Evolutionary conservation across 1,284 basidiomycete species (phyloP).

Genomic region (Melampsora larici-populina): DNA sequence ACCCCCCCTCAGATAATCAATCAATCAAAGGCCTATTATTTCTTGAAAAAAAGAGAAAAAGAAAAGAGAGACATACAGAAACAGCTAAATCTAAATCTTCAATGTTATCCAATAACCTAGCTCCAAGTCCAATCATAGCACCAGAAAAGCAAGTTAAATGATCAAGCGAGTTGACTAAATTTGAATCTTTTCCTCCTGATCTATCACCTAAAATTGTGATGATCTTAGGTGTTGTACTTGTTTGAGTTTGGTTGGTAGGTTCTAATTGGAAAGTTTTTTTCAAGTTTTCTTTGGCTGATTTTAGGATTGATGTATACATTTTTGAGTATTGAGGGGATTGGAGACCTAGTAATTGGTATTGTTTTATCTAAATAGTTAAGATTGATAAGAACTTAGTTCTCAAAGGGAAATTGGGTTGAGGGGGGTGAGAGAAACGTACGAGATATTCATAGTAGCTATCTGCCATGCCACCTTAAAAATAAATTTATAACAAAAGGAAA

Average conservation of each 20-base stretch:
- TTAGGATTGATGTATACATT: slow-evolving; percentile 58
- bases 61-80: slow-evolving; percentile 21
- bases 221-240: slow-evolving; percentile 32
- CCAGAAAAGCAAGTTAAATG: slow-evolving; percentile 60
- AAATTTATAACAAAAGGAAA: not conserved
- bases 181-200: not conserved
- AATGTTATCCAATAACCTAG: slow-evolving; percentile 56
- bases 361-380: slow-evolving; percentile 46
- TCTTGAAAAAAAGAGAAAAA: not conserved
- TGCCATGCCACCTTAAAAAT: slow-evolving; percentile 42
- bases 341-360: slow-evolving; percentile 57
- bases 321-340: slow-evolving; percentile 56
- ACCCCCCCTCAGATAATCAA: too few relatives aligned
- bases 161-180: slow-evolving; percentile 48
- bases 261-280: slow-evolving; percentile 54
- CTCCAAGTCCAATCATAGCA: slow-evolving; percentile 60
- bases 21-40: too few relatives aligned
- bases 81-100: slow-evolving; percentile 54
- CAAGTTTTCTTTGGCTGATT: slow-evolving; percentile 56
- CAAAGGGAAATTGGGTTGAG: too few relatives aligned
- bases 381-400: too few relatives aligned
- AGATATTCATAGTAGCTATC: slow-evolving; percentile 61
- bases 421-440: slow-evolving; percentile 29
- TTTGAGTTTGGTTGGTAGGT: slow-evolving; percentile 54
- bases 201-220: slow-evolving; percentile 45